Percentiles rank a stretch among this genome's conserved stretches.
Evolutionary conservation across 176 grass and related monocot species (phyloP).

Genomic region (Guadua angustifolia): DNA sequence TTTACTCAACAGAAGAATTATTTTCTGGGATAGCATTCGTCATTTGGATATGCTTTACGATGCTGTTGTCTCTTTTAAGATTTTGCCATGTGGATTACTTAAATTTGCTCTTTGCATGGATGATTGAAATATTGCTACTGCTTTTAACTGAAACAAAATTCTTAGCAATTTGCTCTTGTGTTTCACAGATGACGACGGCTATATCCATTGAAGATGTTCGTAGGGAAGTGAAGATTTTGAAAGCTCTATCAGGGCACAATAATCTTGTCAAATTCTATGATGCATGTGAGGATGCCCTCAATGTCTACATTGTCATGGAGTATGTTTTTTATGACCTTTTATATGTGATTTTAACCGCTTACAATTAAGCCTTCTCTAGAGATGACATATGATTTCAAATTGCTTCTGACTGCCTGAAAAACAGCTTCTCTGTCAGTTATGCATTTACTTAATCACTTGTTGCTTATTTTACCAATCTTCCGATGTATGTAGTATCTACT

Average conservation of each 20-base stretch:
- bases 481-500: conserved; percentile 16
- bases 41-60: conserved; percentile 20
- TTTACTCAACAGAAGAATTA: not conserved
- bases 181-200: conserved; percentile 95
- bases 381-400: conserved; percentile 10
- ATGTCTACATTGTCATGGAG: conserved; percentile 99
- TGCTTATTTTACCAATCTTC: conserved; percentile 16
- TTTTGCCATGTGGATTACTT: not conserved
- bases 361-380: conserved; percentile 32
- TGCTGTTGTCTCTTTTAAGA: conserved; percentile 18
- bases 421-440: not conserved
- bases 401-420: not conserved
- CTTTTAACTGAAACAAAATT: not conserved
- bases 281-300: conserved; percentile 99
- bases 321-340: conserved; percentile 70
- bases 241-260: conserved; percentile 92
- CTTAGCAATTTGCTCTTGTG: conserved; percentile 13
- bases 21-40: conserved; percentile 11
- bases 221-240: conserved; percentile 98
- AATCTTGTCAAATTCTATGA: conserved; percentile 99
- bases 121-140: not conserved
- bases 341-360: conserved; percentile 29
- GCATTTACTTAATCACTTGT: not conserved
- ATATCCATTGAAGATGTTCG: conserved; percentile 99
- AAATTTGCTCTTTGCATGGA: conserved; percentile 1